These are phyloP conservation scores for Termitomyces sp. DNA, from an alignment of 768 basidiomycete genomes.

Conservation along the genomic window DNA sequence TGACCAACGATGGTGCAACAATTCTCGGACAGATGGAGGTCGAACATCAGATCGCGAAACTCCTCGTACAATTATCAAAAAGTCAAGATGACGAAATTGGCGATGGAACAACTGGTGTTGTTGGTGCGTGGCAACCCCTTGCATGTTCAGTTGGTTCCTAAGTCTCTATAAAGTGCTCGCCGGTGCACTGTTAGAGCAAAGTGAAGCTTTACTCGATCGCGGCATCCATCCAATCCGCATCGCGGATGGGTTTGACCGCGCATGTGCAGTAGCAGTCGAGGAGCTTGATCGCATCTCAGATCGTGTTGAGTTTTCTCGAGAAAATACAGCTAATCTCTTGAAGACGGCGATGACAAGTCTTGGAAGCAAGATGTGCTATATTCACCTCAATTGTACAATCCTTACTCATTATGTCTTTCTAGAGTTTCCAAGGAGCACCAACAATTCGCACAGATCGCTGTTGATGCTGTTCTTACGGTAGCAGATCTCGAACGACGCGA, in stretches of 20 bases:
- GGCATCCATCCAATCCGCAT: constrained; percentile 99
- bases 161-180: constrained; percentile 65
- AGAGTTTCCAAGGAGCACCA: constrained; percentile 96
- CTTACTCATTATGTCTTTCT: constrained; percentile 4
- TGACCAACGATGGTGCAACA: constrained; percentile 98
- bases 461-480: constrained; percentile 92
- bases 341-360: constrained; percentile 96
- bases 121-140: constrained; percentile 57
- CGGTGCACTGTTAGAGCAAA: constrained; percentile 94
- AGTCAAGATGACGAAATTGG: constrained; percentile 99
- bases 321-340: constrained; percentile 81
- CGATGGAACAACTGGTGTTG: constrained; percentile 98
- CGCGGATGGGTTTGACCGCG: constrained; percentile 97
- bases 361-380: constrained; percentile 93
- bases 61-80: constrained; percentile 93
- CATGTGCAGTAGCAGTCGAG: constrained; percentile 84
- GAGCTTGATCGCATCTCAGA: constrained; percentile 91
- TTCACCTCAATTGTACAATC: neutral
- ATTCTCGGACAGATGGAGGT: constrained; percentile 99
- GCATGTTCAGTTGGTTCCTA: constrained; percentile 1
- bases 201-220: constrained; percentile 94
- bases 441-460: constrained; percentile 96
- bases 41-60: constrained; percentile 97
- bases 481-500: constrained; percentile 94
- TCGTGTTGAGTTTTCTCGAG: constrained; percentile 75